Evolutionary conservation across 345 rosid genomes (phyloP).

Genomic region (Eucalyptus marginata): DNA sequence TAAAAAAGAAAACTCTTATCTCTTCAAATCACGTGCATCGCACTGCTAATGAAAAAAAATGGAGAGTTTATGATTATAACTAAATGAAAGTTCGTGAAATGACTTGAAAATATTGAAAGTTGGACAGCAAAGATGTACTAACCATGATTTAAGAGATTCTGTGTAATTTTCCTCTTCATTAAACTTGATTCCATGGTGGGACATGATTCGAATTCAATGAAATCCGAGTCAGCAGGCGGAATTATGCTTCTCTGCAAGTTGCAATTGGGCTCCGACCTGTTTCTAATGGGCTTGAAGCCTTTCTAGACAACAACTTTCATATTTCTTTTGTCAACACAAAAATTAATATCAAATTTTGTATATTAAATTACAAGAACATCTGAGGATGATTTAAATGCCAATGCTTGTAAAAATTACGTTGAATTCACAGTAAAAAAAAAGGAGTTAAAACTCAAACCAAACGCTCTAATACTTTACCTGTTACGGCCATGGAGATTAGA

Average conservation of each 20-base stretch:
- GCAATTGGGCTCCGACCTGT: not conserved
- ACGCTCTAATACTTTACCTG: not conserved
- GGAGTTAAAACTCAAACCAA: not conserved
- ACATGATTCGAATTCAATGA: not conserved
- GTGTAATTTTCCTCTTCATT: not conserved
- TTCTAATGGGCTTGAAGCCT: not conserved
- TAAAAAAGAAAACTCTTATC: not conserved
- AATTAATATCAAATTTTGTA: not conserved
- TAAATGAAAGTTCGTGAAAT: not conserved
- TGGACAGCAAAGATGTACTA: not conserved
- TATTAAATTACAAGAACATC: not conserved
- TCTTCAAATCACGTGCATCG: not conserved
- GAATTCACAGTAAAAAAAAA: not conserved
- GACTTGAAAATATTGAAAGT: not conserved
- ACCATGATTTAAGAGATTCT: not conserved
- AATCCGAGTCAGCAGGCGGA: not conserved
- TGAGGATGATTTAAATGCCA: not conserved
- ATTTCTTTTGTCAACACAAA: not conserved
- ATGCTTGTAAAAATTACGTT: not conserved
- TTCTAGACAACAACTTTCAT: not conserved
- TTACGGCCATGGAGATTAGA: not conserved
- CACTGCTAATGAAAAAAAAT: fast-evolving
- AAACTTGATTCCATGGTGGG: not conserved
- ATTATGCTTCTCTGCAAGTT: not conserved
- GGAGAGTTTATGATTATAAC: not conserved